Evolutionary conservation across 2,329 filamentous ascomycete genomes (phyloP), one percentile per base, ranked within the genome.

Genomic region (Dactylella cylindrospora): DNA sequence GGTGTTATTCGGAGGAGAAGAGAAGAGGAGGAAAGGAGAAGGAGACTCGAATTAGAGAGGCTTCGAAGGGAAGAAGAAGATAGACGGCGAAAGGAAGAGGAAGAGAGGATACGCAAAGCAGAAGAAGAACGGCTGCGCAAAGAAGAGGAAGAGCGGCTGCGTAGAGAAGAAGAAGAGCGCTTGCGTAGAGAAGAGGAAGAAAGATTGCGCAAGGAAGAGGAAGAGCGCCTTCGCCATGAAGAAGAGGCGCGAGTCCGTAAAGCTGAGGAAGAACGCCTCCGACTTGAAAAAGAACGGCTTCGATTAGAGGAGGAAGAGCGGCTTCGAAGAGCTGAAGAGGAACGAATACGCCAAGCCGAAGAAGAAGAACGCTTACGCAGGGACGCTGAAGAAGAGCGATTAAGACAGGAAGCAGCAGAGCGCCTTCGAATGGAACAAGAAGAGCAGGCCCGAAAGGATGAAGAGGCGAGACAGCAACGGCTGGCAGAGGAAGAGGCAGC

Each of bases 391-490:
- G 41, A 55, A 28, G 33, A 47, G 23, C 7, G 26, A 33, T 20
- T 29, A 12, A 20, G 15, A 12, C 19, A 5, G 2, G 10, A 40
- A 47, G 9, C 38, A 35, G 26, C 19, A 12, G 50, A 45, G 39
- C 38, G 31, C 7, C 32, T 22, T 15, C 20, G 15, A 20, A 13
- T 6, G 2, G 70, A 71, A 12, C 62, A 72, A 32, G 70, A 72
- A 43, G 70, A 71, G 49, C 68, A 68, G 2, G 46, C 61, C 29
- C 47, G 47, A 20, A 46, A 51, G 8, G 65, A 67, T 7, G 70
- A 71, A 49, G 69, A 71, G 51, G 69, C 55, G 15, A 67, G 71
- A 6, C 59, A 72, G 17, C 70, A 71, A 17, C 26, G 51, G 57
- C 29, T 35, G 43, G 20, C 67, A 66, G n/a, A 68, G 60, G 60